Evolutionary conservation across 1,284 basidiomycete species (phyloP).

Genomic region (Apiotrichum domesticum): DNA sequence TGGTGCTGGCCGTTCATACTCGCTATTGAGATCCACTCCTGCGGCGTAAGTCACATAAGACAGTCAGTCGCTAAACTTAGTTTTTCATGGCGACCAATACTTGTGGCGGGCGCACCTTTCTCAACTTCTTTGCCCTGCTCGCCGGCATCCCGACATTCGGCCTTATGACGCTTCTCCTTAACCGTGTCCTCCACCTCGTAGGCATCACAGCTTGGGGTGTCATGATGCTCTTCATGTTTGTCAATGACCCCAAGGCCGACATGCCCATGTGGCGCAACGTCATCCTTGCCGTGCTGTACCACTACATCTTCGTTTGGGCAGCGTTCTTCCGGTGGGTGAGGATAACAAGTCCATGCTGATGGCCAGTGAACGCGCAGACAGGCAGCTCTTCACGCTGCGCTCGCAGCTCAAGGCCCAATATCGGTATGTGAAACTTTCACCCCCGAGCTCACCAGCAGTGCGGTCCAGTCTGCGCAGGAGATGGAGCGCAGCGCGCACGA

Average conservation of each 20-base stretch:
- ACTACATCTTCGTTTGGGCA: slow-evolving; percentile 40
- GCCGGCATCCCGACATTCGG: slow-evolving; percentile 64
- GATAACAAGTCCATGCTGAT: neutral
- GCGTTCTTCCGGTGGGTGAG: slow-evolving; percentile 19
- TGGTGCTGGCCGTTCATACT: slow-evolving; percentile 6
- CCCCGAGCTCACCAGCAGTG: slow-evolving; percentile 40
- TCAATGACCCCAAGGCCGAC: neutral
- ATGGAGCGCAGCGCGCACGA: slow-evolving; percentile 74
- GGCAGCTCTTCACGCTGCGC: slow-evolving; percentile 58
- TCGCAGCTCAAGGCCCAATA: slow-evolving; percentile 68
- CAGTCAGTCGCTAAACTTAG: neutral
- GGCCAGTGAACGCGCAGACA: slow-evolving; percentile 51
- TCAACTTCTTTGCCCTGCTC: slow-evolving; percentile 3
- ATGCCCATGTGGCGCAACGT: neutral
- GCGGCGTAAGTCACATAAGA: neutral
- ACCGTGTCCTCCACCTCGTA: slow-evolving; percentile 59
- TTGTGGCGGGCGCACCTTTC: neutral
- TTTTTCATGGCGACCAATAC: neutral
- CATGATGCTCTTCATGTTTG: neutral
- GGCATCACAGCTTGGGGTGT: neutral
- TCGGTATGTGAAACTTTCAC: slow-evolving; percentile 40
- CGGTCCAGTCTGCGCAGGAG: slow-evolving; percentile 75
- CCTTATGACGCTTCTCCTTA: slow-evolving; percentile 65
- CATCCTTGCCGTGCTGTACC: slow-evolving; percentile 34
- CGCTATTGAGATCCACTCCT: neutral